phyloP scores from a whole-genome alignment of 140 eudicot species.

The Cichorium intybus region DNA sequence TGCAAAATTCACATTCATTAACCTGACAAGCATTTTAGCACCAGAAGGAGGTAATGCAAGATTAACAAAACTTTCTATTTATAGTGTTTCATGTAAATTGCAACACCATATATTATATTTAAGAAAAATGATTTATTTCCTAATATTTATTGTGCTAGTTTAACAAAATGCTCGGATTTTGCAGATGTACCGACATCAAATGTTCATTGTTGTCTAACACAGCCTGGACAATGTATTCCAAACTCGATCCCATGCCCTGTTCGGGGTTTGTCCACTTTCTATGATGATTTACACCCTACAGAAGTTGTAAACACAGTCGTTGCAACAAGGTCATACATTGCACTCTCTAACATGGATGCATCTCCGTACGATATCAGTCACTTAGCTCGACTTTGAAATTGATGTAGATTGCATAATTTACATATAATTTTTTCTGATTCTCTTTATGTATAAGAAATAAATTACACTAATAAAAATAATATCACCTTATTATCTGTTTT shows the following conservation, averaged over 20 bases:
- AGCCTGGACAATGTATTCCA: constrained; percentile 29
- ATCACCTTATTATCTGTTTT: too few relatives aligned
- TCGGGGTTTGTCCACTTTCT: constrained; percentile 27
- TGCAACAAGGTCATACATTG: constrained; percentile 31
- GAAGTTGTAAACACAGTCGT: constrained; percentile 13
- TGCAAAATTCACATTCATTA: constrained; percentile 43
- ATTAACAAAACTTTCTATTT: background rate
- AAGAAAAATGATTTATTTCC: too few relatives aligned
- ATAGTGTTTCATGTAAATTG: too few relatives aligned
- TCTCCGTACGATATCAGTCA: constrained; percentile 46
- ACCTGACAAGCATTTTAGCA: constrained; percentile 25
- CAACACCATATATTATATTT: too few relatives aligned
- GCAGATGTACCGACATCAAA: constrained; percentile 7
- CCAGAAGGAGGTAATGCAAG: constrained; percentile 14
- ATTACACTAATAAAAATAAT: background rate
- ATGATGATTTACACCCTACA: constrained; percentile 35
- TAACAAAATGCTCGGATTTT: background rate
- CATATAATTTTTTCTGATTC: background rate
- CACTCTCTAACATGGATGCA: constrained; percentile 33
- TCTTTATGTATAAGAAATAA: background rate
- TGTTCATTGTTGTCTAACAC: constrained; percentile 21
- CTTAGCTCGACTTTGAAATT: constrained; percentile 27
- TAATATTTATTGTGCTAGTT: too few relatives aligned
- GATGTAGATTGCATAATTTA: background rate
- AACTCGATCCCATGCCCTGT: constrained; percentile 27